phyloP scores from a whole-genome alignment of 2,329 filamentous ascomycete genomes.

The Metarhizium anisopliae region DNA sequence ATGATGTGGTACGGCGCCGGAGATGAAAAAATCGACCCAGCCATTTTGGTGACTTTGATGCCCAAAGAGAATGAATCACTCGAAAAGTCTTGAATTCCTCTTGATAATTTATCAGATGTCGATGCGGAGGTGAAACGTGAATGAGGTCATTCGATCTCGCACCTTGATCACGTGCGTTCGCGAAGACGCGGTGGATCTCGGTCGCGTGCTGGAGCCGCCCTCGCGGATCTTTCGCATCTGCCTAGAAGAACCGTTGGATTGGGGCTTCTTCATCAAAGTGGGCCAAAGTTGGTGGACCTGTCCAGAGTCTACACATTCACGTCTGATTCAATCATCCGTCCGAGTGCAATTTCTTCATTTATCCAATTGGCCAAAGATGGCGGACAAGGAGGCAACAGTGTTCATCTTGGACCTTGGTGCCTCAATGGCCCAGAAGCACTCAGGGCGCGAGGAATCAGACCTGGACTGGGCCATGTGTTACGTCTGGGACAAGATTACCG shows the following conservation, averaged over 20 bases:
- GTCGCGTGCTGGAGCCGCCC: background rate
- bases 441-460: constrained; percentile 67
- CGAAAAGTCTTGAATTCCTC: background rate
- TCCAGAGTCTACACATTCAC: background rate
- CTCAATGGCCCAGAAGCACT: constrained; percentile 69
- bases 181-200: constrained; percentile 16
- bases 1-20: constrained; percentile 69
- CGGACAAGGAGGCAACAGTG: constrained; percentile 84
- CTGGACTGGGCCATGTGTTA: constrained; percentile 87
- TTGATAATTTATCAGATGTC: background rate
- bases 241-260: constrained; percentile 7
- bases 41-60: constrained; percentile 24
- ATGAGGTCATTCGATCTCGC: constrained; percentile 7
- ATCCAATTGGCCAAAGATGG: constrained; percentile 47
- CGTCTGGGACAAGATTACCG: constrained; percentile 82
- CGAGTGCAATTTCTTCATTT: background rate
- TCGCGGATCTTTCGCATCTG: constrained; percentile 3
- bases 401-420: constrained; percentile 83
- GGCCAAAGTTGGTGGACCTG: background rate
- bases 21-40: constrained; percentile 46
- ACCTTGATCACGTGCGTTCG: constrained; percentile 22
- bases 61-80: background rate
- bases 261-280: background rate
- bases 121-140: background rate
- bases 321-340: background rate